Percentiles rank a stretch among this genome's conserved stretches.
Evolutionary conservation across 441 rosid genomes (phyloP).

Genomic region (Gossypium schwendimanii): DNA sequence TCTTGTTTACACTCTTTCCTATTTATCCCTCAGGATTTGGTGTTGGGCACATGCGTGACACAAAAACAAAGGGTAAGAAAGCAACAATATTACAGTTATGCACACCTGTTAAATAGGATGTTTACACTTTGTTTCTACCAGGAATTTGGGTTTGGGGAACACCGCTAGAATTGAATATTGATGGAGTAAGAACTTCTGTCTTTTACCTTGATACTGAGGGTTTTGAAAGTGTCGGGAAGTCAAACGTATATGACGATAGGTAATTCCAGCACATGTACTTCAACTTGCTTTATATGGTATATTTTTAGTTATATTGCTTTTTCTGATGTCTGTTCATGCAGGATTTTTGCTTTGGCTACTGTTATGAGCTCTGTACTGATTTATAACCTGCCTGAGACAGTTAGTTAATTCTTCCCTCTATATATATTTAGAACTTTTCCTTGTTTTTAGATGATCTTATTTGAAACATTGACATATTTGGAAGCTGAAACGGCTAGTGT

Average conservation of each 20-base stretch:
- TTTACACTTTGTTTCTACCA: constrained; percentile 25
- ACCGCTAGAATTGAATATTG: constrained; percentile 66
- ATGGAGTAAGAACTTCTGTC: constrained; percentile 77
- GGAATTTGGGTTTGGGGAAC: constrained; percentile 99
- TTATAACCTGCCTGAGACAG: constrained; percentile 93
- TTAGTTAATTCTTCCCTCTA: constrained; percentile 35
- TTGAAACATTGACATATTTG: background rate
- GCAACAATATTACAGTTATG: background rate
- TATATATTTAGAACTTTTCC: background rate
- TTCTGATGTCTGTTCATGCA: constrained; percentile 31
- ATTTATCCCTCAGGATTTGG: constrained; percentile 67
- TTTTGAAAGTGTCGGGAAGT: constrained; percentile 97
- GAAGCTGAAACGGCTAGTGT: background rate
- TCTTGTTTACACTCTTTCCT: constrained; percentile 9
- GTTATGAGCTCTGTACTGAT: constrained; percentile 91
- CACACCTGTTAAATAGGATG: constrained; percentile 10
- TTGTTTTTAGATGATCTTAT: background rate
- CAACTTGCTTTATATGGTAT: constrained; percentile 2
- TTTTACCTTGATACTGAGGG: constrained; percentile 98
- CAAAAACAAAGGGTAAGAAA: constrained; percentile 83
- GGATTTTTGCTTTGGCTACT: constrained; percentile 96
- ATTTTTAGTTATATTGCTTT: constrained; percentile 5
- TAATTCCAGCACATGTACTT: constrained; percentile 23
- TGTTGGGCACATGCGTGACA: constrained; percentile 99
- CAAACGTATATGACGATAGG: constrained; percentile 98